Evolutionary conservation across 495 filamentous ascomycete genomes (phyloP), one percentile per base, ranked within the genome.

Genomic region (Aspergillus carlsbadensis): DNA sequence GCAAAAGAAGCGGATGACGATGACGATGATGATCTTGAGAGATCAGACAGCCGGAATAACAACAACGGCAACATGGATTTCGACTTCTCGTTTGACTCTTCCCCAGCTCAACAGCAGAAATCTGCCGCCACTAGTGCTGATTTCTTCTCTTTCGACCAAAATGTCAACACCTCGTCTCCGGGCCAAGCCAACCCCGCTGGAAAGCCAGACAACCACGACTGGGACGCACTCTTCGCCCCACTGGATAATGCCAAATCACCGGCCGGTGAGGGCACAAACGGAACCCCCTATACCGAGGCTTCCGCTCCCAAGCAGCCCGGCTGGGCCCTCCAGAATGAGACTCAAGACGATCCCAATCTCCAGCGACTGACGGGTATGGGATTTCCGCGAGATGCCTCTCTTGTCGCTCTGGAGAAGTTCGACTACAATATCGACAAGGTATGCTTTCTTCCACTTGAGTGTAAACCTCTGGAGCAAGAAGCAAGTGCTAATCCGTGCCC

Each of bases 341-440:
- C 88, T 5, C 87, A 92, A 66, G 92, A 97, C 67, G 93, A 97
- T 68, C 89, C 90, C 20, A 93, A 96, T 44, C 75, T 98, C 52
- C 92, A 94, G 75, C 87, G 91, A 58, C 67, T 98, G 68, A 96
- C 90, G 10, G 84, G 82, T 22, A 95, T 98, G 92, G 94, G 94
- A 3, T 98, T 94, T 70, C 78, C 86, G 22, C 78, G 94, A 39
- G 80, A 81, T 6, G 86, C 89, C 41, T 88, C 90, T n/a, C 76
- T 98, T 29, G 78, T 76, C 52, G 94, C 94, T 33, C 72, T 98
- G 66, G 94, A 97, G 78, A 92, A 91, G 70, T 94, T 86, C 71
- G 92, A 96, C 67, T 96, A 96, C 71, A 92, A 97, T 73, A 78
- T 96, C 65, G 91, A 96, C 68, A 89, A 91, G 86, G 94, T 96